Conservation (phyloP, 2,329 filamentous ascomycete genomes). For the Neofusicoccum laricinum region DNA sequence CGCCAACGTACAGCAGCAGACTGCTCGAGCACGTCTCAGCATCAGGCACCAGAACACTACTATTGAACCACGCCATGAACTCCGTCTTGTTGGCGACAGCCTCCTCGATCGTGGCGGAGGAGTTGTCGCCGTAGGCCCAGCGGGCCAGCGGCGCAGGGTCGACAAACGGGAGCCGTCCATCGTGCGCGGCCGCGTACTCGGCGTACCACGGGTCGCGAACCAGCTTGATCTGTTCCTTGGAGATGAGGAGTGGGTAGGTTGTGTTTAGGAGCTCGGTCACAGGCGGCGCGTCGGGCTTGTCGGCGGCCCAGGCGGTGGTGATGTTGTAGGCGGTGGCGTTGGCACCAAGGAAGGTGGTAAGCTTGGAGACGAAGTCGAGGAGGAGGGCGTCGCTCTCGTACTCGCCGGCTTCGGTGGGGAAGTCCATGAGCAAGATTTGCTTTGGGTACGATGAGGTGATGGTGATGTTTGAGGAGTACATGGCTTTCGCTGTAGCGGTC, state of each 20-base stretch:
- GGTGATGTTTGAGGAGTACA: conserved; percentile 47
- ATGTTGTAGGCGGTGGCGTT: conserved; percentile 37
- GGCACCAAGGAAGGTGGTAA: conserved; percentile 43
- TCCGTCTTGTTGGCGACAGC: conserved; percentile 51
- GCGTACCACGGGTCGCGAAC: conserved; percentile 50
- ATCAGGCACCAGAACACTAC: conserved; percentile 43
- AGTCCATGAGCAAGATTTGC: conserved; percentile 42
- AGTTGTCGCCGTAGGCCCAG: conserved; percentile 47
- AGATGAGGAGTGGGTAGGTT: conserved; percentile 48
- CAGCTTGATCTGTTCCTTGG: conserved; percentile 46
- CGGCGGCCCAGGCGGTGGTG: conserved; percentile 33
- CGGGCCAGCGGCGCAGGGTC: conserved; percentile 49
- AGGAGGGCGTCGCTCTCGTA: conserved; percentile 38
- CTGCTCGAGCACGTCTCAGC: conserved; percentile 48
- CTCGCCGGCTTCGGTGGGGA: conserved; percentile 36
- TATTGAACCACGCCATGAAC: conserved; percentile 50
- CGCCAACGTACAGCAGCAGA: conserved; percentile 49
- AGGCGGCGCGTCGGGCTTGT: conserved; percentile 29
- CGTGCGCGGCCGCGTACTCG: conserved; percentile 47
- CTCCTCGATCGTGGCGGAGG: conserved; percentile 37
- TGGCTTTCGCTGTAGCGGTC: conserved; percentile 42
- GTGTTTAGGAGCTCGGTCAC: conserved; percentile 40
- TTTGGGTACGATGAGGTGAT: conserved; percentile 41
- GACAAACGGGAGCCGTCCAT: conserved; percentile 48
- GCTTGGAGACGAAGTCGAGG: conserved; percentile 40